These are phyloP conservation scores for Fusarium liriodendri DNA, from an alignment of 2,329 filamentous ascomycete genomes.

Conservation along the genomic window DNA sequence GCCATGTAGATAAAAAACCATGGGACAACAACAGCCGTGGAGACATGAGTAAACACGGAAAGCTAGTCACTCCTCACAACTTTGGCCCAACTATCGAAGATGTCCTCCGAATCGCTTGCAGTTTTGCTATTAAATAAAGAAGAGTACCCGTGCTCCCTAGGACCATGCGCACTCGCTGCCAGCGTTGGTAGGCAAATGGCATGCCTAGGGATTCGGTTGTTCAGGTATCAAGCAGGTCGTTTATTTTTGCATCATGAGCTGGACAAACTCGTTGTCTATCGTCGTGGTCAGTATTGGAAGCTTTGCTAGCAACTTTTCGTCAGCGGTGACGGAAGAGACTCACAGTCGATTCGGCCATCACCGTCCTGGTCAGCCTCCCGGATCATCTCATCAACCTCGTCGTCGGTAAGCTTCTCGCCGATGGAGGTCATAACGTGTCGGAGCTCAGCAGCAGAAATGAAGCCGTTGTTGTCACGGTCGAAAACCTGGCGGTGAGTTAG, in stretches of 20 bases:
- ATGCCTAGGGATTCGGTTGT: constrained; percentile 32
- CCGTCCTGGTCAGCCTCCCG: constrained; percentile 91
- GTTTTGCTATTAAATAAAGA: constrained; percentile 46
- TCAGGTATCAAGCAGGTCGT: constrained; percentile 42
- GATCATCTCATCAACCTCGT: constrained; percentile 95
- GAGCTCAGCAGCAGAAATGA: constrained; percentile 88
- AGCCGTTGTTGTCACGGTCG: constrained; percentile 91
- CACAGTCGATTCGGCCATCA: constrained; percentile 90
- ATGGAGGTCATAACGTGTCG: constrained; percentile 94
- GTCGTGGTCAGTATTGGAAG: constrained; percentile 29
- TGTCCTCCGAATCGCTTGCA: constrained; percentile 46
- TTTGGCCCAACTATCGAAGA: constrained; percentile 42
- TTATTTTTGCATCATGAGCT: constrained; percentile 97
- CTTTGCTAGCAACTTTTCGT: neutral
- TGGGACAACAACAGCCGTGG: constrained; percentile 28
- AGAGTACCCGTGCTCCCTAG: constrained; percentile 36
- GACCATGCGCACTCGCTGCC: constrained; percentile 29
- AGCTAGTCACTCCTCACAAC: constrained; percentile 41
- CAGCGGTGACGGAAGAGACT: constrained; percentile 46
- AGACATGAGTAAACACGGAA: constrained; percentile 42
- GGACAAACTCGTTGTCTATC: constrained; percentile 89
- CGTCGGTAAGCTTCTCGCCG: constrained; percentile 89
- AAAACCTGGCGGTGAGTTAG: constrained; percentile 64
- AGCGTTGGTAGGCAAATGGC: constrained; percentile 26
- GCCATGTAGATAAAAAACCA: constrained; percentile 30